Evolutionary conservation across 2,329 filamentous ascomycete species (phyloP).

Genomic region (Fusarium sp.): DNA sequence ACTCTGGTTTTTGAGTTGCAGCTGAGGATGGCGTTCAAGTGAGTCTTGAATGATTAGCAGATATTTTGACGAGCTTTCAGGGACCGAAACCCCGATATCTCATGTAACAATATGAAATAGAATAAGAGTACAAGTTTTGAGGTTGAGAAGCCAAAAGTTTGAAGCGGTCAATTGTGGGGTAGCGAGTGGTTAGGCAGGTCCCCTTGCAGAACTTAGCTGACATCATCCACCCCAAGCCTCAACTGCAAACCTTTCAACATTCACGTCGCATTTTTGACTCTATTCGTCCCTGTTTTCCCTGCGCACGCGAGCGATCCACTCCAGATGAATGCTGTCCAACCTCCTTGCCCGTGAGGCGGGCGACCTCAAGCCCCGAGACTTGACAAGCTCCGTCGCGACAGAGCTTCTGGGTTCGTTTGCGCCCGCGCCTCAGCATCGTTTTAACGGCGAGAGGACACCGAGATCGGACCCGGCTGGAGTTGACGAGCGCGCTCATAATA

Average conservation of each 20-base stretch:
- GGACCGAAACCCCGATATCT: neutral
- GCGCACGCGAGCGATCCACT: neutral
- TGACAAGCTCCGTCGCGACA: slow-evolving; percentile 74
- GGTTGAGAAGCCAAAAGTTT: slow-evolving; percentile 33
- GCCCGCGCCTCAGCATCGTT: slow-evolving; percentile 74
- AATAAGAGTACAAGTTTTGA: neutral
- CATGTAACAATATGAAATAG: neutral
- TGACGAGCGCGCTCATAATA: slow-evolving; percentile 49
- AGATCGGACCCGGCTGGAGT: slow-evolving; percentile 29
- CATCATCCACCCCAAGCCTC: slow-evolving; percentile 33
- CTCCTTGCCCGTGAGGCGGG: slow-evolving; percentile 82
- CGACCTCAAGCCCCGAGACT: slow-evolving; percentile 70
- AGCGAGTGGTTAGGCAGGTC: slow-evolving; percentile 7
- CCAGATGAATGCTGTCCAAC: slow-evolving; percentile 75
- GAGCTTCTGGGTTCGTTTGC: slow-evolving; percentile 77
- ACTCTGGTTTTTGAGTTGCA: neutral
- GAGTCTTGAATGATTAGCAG: neutral
- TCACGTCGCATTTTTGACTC: neutral
- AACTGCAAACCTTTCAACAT: slow-evolving; percentile 3
- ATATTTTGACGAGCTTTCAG: neutral
- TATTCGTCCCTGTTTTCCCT: neutral
- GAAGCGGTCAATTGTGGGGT: slow-evolving; percentile 35
- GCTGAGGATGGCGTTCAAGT: neutral
- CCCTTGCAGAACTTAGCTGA: slow-evolving; percentile 33
- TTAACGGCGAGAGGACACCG: slow-evolving; percentile 65